Evolutionary conservation across 2,329 filamentous ascomycete species (phyloP), one percentile per base, ranked within the genome.

Genomic region (Capronia epimyces): DNA sequence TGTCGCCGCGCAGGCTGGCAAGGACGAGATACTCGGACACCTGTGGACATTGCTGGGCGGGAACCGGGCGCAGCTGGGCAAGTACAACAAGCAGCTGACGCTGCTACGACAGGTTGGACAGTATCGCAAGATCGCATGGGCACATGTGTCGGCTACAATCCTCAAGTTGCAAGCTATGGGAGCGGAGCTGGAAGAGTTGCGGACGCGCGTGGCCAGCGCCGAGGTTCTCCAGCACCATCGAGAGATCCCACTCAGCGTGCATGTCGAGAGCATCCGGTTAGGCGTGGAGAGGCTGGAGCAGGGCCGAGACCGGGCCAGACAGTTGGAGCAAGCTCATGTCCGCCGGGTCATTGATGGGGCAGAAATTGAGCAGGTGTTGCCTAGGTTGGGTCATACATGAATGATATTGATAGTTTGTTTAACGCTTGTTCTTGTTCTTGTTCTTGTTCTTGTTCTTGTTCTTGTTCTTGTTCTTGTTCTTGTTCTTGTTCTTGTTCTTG

Each of bases 21-120:
- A 81, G 36, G 81, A 83, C 49, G 80, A 87, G 52, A 75, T 89
- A 2, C 75, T 90, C 49, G 81, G 80, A 53, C 76, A 78, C 12
- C 72, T 93, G 7, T 89, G 87, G 84, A 86, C 83, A 0, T 78
- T 84, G 53, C 73, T 93, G 12, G 87, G 87, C 40, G 84, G 78
- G 16, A 88, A 90, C 65, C 72, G 75, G 25, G 69, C 72, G 15
- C 76, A 77, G 40, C 71, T 86, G 12, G 75, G 76, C 41, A 81
- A 81, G 56, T 77, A 86, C 53, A 75, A 82, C 47, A 70, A 74
- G 20, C 83, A 89, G 62, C 74, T 90, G 5, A 65, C 68, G 2
- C 75, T 91, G 3, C 74, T 94, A 9, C 67, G 71, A 1, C 76
- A 82, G 53, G 83, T 93, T n/a, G 76, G 79, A 20, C 62, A 64